Evolutionary conservation across 2,329 filamentous ascomycete genomes (phyloP).

Genomic region (Fusarium tricinctum): DNA sequence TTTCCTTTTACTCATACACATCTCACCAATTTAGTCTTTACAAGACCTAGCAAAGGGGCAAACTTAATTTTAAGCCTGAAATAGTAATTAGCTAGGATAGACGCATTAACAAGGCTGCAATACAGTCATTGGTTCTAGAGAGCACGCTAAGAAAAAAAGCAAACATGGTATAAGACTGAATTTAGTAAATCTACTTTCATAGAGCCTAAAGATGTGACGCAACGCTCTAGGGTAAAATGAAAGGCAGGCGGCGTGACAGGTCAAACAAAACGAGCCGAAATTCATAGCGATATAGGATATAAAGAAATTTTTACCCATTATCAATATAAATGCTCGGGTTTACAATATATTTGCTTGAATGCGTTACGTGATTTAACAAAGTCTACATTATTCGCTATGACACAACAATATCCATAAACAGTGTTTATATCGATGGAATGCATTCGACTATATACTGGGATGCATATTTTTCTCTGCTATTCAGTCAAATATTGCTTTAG

Average conservation of each 20-base stretch:
- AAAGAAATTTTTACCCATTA: slow-evolving; percentile 1
- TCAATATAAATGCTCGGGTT: not conserved
- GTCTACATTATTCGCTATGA: not conserved
- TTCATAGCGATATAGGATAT: not conserved
- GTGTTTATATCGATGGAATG: not conserved
- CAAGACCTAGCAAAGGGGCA: not conserved
- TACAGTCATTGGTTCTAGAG: not conserved
- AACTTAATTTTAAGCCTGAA: not conserved
- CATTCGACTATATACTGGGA: not conserved
- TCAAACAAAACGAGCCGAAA: not conserved
- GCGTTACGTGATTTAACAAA: not conserved
- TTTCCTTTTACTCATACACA: not conserved
- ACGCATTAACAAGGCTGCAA: not conserved
- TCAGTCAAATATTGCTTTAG: not conserved
- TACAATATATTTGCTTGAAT: not conserved
- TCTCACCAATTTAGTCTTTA: not conserved
- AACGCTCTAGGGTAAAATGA: not conserved
- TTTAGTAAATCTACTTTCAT: not conserved
- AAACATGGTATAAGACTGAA: not conserved
- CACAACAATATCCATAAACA: not conserved
- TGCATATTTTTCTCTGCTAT: not conserved
- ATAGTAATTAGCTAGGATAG: not conserved
- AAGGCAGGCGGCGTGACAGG: not conserved
- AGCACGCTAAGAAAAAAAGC: not conserved
- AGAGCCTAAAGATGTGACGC: not conserved